Evolutionary conservation across 139 green algal genomes (phyloP).

Genomic region (Deuterostichococcus epilithicus): DNA sequence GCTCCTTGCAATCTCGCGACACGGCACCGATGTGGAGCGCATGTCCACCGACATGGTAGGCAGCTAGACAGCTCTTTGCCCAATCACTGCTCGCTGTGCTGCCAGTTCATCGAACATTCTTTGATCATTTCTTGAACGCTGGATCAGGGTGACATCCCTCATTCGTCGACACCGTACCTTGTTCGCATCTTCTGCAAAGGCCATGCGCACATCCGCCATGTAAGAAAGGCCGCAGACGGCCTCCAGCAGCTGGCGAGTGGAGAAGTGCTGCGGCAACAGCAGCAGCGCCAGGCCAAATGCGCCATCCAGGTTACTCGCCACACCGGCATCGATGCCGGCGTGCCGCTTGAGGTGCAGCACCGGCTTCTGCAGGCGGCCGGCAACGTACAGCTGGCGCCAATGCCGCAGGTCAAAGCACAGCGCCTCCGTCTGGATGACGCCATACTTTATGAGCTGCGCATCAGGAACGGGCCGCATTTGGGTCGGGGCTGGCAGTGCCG

Average conservation of each 20-base stretch:
- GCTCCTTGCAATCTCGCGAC: too few relatives aligned
- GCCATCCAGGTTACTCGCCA: conserved; percentile 45
- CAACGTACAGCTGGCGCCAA: conserved; percentile 73
- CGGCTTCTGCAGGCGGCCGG: conserved; percentile 78
- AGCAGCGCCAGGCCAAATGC: conserved; percentile 64
- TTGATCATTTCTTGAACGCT: too few relatives aligned
- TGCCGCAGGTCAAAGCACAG: conserved; percentile 53
- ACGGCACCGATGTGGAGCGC: too few relatives aligned
- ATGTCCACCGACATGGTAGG: too few relatives aligned
- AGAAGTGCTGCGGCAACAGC: conserved; percentile 57
- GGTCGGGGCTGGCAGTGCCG: background rate
- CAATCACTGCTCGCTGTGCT: too few relatives aligned
- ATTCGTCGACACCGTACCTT: too few relatives aligned
- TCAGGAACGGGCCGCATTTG: background rate
- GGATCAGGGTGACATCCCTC: too few relatives aligned
- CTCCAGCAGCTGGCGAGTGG: conserved; percentile 53
- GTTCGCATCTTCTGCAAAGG: too few relatives aligned
- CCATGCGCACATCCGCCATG: conserved; percentile 63
- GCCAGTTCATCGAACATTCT: too few relatives aligned
- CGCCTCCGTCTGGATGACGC: conserved; percentile 46
- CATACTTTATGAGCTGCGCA: conserved; percentile 72
- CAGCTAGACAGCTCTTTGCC: too few relatives aligned
- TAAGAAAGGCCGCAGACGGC: conserved; percentile 74
- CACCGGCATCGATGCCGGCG: background rate
- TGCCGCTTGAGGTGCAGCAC: conserved; percentile 38